Percentiles rank a stretch among this genome's conserved stretches.
Conservation (phyloP, 495 filamentous ascomycete species). For the Immersiella caudata region DNA sequence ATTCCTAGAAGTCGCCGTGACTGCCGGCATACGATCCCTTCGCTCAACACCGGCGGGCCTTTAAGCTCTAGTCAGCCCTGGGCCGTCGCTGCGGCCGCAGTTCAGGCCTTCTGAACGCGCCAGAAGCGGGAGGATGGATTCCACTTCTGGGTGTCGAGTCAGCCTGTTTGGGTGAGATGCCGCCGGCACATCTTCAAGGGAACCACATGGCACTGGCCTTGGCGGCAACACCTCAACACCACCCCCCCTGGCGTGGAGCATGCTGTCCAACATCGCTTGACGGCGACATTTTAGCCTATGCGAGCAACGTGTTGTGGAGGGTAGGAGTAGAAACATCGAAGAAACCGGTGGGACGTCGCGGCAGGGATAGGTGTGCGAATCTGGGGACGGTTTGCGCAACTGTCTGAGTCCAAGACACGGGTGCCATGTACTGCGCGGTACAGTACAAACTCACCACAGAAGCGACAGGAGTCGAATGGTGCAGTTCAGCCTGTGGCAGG, state of each 20-base stretch:
- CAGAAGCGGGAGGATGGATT: conserved; percentile 1
- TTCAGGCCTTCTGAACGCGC: neutral
- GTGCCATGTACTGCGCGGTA: conserved; percentile 3
- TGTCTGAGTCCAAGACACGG: neutral
- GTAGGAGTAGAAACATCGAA: conserved; percentile 3
- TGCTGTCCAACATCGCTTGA: conserved; percentile 21
- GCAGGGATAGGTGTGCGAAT: conserved; percentile 6
- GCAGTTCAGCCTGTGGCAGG: neutral
- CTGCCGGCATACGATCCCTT: conserved; percentile 5
- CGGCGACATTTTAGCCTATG: conserved; percentile 18
- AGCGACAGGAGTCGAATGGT: neutral
- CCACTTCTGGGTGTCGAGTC: neutral
- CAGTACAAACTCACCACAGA: neutral
- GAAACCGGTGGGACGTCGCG: neutral
- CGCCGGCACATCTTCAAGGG: neutral
- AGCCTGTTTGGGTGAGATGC: neutral
- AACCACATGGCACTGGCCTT: conserved; percentile 14
- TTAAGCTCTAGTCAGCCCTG: neutral
- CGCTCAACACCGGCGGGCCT: neutral
- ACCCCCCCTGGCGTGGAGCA: conserved; percentile 12
- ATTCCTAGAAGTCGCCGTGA: neutral
- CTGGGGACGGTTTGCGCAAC: conserved; percentile 15
- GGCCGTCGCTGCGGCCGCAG: neutral
- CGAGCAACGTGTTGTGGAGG: neutral
- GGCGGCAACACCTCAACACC: neutral